Base-by-base conservation (phyloP, 495 filamentous ascomycete species). In the Lasiosphaeria miniovina region DNA sequence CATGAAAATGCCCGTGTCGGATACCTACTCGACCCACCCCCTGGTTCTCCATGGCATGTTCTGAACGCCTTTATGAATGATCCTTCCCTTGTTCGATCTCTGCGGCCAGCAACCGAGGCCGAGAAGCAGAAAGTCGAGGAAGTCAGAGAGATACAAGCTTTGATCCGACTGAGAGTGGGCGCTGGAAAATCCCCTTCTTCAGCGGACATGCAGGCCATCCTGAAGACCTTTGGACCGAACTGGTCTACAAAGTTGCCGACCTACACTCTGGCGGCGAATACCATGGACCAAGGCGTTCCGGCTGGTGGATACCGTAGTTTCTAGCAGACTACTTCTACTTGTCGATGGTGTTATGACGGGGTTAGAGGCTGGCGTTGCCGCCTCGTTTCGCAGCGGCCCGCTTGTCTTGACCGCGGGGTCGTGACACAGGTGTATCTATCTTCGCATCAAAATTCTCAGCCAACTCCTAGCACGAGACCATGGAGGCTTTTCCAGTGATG, bases 1-100 rank as follows among this genome's bases (percentile, higher is more conserved):
- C 49, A 53, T 31, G 36, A 10, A 35, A 14, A 34, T 4, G 43
- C 50, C 24, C 57, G 57, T 14, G 17, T 53, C 36, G 31, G 33
- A 45, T 59, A 9, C 32, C 57, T 59, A 0, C 31, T 59, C 49
- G 32, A 53, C 36, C 41, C 57, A 36, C 49, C 57, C 49, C 57
- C 32, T 10, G 49, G 57, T 45, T 53, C 38, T 41, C 8, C 7
- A 9, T 9, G 14, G 8, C 14, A 41, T 1, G 1, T 8, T 1
- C 7, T 9, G 38, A 41, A 41, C 38, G 14, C 38, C 7, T 41
- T 1, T 41, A 9, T 41, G 38, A 3, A 41, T 41, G 49, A 53
- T n/a, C 17, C n/a, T 6, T 12, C 36, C 31, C 24, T 53, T 33
- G 36, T 11, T 53, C 15, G 15, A 35, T 52, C 49, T 12, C 49